Conservation (phyloP, 2,329 filamentous ascomycete genomes). For the Volutella citrinella region DNA sequence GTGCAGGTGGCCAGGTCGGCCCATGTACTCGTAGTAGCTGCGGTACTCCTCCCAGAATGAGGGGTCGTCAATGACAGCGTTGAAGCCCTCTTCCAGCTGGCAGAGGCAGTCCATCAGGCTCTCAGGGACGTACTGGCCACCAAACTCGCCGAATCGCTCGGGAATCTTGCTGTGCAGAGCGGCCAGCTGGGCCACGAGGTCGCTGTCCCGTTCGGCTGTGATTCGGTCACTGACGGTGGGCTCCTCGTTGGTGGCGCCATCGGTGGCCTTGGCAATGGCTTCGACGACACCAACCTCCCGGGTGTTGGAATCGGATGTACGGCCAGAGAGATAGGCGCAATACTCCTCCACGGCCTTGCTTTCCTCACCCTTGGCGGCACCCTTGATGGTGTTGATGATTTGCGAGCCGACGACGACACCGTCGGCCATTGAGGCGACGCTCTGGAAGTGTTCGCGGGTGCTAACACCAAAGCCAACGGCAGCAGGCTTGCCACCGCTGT, state of each 20-base stretch:
- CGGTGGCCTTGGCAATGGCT: constrained; percentile 55
- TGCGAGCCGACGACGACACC: constrained; percentile 96
- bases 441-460: constrained; percentile 89
- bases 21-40: constrained; percentile 97
- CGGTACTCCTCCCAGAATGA: constrained; percentile 97
- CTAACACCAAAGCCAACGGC: constrained; percentile 96
- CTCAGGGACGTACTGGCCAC: constrained; percentile 96
- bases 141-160: constrained; percentile 90
- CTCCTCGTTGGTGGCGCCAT: constrained; percentile 25
- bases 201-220: constrained; percentile 46
- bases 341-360: constrained; percentile 80
- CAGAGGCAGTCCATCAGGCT: constrained; percentile 95
- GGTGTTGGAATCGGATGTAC: constrained; percentile 43
- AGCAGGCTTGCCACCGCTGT: constrained; percentile 85
- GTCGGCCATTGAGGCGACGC: constrained; percentile 79
- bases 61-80: constrained; percentile 80
- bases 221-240: constrained; percentile 65
- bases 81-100: constrained; percentile 88
- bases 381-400: constrained; percentile 74
- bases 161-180: constrained; percentile 79
- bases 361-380: constrained; percentile 28
- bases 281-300: constrained; percentile 70
- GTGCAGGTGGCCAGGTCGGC: constrained; percentile 87
- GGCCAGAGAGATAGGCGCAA: constrained; percentile 65
- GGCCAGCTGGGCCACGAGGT: constrained; percentile 79